Conservation (phyloP, 371 early-diverging fungal species). For the Thermomucor indicae-seudaticae region DNA sequence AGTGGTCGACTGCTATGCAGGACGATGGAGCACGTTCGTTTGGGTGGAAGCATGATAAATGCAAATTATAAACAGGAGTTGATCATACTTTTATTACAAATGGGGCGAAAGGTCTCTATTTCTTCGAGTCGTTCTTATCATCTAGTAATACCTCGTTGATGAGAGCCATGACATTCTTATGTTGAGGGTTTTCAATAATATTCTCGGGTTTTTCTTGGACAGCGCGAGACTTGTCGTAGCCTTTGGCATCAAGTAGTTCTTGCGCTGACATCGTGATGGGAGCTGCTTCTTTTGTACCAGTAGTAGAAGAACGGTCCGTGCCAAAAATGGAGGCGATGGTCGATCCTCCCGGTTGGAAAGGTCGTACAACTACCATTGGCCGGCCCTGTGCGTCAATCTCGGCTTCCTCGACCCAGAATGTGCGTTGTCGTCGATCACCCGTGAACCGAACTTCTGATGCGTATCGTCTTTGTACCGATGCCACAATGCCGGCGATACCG, state of each 20-base stretch:
- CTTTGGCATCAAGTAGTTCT: too few relatives aligned
- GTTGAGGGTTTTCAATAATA: slow-evolving; percentile 12
- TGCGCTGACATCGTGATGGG: too few relatives aligned
- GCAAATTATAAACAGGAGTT: background rate
- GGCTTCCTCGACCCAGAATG: slow-evolving; percentile 64
- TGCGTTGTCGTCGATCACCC: slow-evolving; percentile 40
- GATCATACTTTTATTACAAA: too few relatives aligned
- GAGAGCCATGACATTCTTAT: slow-evolving; percentile 8
- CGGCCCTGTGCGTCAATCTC: slow-evolving; percentile 59
- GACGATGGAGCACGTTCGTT: slow-evolving; percentile 32
- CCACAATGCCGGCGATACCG: slow-evolving; percentile 68
- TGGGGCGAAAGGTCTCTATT: background rate
- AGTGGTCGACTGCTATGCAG: slow-evolving; percentile 26
- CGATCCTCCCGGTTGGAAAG: slow-evolving; percentile 1
- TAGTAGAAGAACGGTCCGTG: too few relatives aligned
- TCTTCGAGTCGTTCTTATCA: background rate
- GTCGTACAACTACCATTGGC: slow-evolving; percentile 48
- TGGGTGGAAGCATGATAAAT: background rate
- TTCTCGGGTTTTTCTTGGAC: slow-evolving; percentile 6
- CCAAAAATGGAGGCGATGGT: slow-evolving; percentile 6
- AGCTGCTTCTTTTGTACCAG: background rate
- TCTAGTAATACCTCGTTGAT: background rate
- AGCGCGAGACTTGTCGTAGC: too few relatives aligned
- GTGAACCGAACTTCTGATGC: slow-evolving; percentile 19
- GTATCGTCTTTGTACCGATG: slow-evolving; percentile 36